Percentiles rank a stretch among this genome's conserved stretches.
These are phyloP conservation scores for Monilinia fructigena DNA, from an alignment of 2,329 filamentous ascomycete species.

Conservation along the genomic window DNA sequence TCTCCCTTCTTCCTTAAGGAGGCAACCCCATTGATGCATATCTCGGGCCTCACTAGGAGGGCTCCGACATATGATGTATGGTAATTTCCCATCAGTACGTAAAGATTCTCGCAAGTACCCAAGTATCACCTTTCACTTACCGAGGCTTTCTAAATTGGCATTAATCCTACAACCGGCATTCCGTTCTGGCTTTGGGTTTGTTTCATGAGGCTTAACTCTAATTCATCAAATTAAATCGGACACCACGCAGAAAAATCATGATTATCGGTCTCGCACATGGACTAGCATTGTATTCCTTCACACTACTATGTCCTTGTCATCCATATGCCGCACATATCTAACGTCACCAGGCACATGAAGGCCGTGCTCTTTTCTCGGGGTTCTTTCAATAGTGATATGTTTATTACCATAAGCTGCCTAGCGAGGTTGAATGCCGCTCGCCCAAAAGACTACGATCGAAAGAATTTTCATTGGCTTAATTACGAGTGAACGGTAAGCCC, in stretches of 20 bases:
- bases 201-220: neutral
- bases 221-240: constrained; percentile 1
- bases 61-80: neutral
- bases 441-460: neutral
- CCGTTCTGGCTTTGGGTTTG: neutral
- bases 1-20: neutral
- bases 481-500: constrained; percentile 8
- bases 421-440: neutral
- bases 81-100: constrained; percentile 10
- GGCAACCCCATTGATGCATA: neutral
- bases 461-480: constrained; percentile 5
- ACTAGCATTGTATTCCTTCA: constrained; percentile 3
- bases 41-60: neutral
- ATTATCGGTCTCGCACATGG: no score
- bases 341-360: constrained; percentile 13
- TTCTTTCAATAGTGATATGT: neutral
- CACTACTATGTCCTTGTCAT: neutral
- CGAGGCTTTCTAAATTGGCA: neutral
- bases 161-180: neutral
- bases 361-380: neutral
- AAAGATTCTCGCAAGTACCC: neutral
- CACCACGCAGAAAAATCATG: neutral
- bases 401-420: neutral
- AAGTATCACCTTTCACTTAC: neutral
- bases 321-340: constrained; percentile 17